phyloP scores from a whole-genome alignment of 2,329 filamentous ascomycete species.

The Fusarium robinianum region DNA sequence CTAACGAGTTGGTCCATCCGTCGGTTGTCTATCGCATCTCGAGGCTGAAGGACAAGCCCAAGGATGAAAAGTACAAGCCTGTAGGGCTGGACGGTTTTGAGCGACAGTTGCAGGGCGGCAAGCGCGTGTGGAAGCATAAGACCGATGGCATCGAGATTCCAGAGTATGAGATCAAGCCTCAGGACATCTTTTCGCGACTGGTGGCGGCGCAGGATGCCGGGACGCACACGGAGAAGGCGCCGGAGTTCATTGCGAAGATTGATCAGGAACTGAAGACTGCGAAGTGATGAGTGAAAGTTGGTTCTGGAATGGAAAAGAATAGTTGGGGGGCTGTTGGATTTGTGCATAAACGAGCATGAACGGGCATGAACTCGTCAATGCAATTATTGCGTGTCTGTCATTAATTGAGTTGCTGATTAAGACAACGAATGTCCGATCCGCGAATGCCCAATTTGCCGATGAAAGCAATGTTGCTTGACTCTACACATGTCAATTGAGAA shows the following conservation, averaged over 20 bases:
- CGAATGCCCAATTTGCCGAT: too few species aligned
- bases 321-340: too few species aligned
- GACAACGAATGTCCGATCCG: too few species aligned
- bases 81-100: constrained; percentile 23
- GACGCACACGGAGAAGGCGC: constrained; percentile 12
- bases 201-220: constrained; percentile 24
- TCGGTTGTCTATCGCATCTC: constrained; percentile 29
- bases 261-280: too few species aligned
- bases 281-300: too few species aligned
- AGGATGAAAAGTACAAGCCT: constrained; percentile 24
- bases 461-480: too few species aligned
- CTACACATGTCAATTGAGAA: too few species aligned
- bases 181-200: constrained; percentile 24
- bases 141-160: constrained; percentile 18
- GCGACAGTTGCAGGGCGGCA: constrained; percentile 8
- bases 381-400: too few species aligned
- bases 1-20: constrained; percentile 31
- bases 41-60: constrained; percentile 7
- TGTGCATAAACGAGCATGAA: too few species aligned
- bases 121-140: constrained; percentile 23
- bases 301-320: too few species aligned
- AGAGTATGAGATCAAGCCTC: constrained; percentile 29
- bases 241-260: constrained; percentile 22
- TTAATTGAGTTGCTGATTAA: too few species aligned
- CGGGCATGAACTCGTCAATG: too few species aligned